Evolutionary conservation across 108 stramenopile genomes (phyloP).

Genomic region (Stephanodiscus triporus): DNA sequence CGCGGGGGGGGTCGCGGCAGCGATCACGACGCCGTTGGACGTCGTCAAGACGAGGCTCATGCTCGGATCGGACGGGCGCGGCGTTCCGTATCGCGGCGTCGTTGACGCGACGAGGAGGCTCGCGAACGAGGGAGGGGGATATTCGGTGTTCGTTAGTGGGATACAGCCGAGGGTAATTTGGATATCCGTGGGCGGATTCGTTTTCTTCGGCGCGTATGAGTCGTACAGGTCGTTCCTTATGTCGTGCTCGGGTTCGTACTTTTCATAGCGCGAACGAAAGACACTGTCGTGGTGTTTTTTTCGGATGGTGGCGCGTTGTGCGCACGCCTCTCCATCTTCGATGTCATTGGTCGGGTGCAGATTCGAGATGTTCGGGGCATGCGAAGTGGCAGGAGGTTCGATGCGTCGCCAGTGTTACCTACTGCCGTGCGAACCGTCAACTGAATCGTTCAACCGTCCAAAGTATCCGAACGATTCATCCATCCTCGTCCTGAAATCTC

Average conservation of each 20-base stretch:
- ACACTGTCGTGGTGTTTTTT: not conserved
- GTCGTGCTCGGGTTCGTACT: not conserved
- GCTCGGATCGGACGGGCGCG: constrained; percentile 81
- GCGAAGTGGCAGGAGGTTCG: no score
- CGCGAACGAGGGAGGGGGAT: constrained; percentile 49
- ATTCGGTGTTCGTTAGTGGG: constrained; percentile 75
- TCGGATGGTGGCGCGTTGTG: not conserved
- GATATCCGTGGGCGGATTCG: constrained; percentile 98
- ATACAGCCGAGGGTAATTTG: constrained; percentile 95
- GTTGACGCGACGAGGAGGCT: constrained; percentile 66
- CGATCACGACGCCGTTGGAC: constrained; percentile 90
- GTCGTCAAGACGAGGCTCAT: constrained; percentile 89
- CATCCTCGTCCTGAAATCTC: no score
- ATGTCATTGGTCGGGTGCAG: no score
- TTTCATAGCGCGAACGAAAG: not conserved
- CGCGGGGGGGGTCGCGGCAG: constrained; percentile 84
- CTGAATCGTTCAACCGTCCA: no score
- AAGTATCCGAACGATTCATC: no score
- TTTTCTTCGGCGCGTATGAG: constrained; percentile 99
- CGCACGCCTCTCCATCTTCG: no score
- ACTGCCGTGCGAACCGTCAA: no score
- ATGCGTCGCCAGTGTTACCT: no score
- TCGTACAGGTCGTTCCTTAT: constrained; percentile 37
- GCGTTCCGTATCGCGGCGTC: constrained; percentile 65
- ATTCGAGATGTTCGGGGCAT: no score